Conservation (phyloP, 2,329 filamentous ascomycete species). For the Aspergillus sp. region DNA sequence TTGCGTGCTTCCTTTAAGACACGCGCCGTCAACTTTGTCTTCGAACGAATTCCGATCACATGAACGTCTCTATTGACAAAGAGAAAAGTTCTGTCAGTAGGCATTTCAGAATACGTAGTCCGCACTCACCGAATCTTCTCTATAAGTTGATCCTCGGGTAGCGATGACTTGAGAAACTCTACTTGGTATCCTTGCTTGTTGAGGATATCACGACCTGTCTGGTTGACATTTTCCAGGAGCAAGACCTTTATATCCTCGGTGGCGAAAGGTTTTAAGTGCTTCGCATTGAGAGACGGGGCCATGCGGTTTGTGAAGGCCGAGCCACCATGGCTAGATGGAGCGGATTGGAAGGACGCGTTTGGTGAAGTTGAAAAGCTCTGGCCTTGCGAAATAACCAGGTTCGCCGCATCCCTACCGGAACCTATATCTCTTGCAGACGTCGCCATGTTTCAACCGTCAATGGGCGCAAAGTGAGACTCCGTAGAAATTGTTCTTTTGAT, state of each 20-base stretch:
- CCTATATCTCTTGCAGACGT: constrained; percentile 38
- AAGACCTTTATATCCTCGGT: constrained; percentile 96
- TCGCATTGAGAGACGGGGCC: constrained; percentile 52
- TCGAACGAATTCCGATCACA: constrained; percentile 96
- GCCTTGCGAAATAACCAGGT: constrained; percentile 56
- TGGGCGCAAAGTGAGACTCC: neutral
- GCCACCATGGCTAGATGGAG: constrained; percentile 62
- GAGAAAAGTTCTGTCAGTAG: constrained; percentile 12
- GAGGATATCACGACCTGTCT: constrained; percentile 82
- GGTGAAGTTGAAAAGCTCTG: constrained; percentile 74
- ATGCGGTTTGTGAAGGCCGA: constrained; percentile 43
- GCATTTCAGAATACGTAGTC: constrained; percentile 2
- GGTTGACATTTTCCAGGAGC: constrained; percentile 92
- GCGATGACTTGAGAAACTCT: constrained; percentile 81
- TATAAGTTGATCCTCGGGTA: constrained; percentile 91
- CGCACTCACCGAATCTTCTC: constrained; percentile 81
- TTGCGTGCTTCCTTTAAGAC: constrained; percentile 89
- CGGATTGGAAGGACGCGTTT: constrained; percentile 71
- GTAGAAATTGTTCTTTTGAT: neutral
- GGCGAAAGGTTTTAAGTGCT: constrained; percentile 91
- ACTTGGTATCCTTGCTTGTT: constrained; percentile 91
- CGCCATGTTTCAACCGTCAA: constrained; percentile 16
- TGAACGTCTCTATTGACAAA: constrained; percentile 71
- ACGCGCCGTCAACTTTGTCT: constrained; percentile 87
- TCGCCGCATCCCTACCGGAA: constrained; percentile 27